phyloP scores from a whole-genome alignment of 2,329 filamentous ascomycete species.

The Xylariaceae sp. region DNA sequence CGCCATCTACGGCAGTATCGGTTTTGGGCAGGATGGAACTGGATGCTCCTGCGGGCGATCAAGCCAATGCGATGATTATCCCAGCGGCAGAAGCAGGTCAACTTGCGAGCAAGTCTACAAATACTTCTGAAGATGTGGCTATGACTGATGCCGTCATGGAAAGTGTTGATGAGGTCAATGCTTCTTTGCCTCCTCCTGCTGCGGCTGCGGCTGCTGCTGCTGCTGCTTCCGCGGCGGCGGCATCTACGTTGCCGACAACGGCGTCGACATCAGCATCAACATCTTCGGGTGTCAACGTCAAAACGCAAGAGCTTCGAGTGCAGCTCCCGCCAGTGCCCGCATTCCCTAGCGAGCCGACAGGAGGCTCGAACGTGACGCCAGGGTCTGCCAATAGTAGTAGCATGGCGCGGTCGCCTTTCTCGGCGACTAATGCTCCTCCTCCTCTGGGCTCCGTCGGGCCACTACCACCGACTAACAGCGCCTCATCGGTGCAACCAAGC shows the following conservation, averaged over 20 bases:
- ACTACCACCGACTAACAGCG: slow-evolving; percentile 30
- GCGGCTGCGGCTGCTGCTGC: slow-evolving; percentile 27
- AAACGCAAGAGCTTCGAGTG: slow-evolving; percentile 37
- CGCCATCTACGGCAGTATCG: slow-evolving; percentile 28
- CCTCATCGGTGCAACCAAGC: slow-evolving; percentile 46
- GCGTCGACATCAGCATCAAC: slow-evolving; percentile 1
- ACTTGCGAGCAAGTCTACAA: not conserved
- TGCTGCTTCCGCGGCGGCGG: not conserved
- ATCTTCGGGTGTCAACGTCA: slow-evolving; percentile 17
- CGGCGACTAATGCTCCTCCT: slow-evolving; percentile 34
- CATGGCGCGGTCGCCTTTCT: slow-evolving; percentile 47
- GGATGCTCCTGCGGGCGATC: slow-evolving; percentile 34
- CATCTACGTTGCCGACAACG: not conserved
- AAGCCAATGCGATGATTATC: slow-evolving; percentile 13
- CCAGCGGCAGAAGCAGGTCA: slow-evolving; percentile 11
- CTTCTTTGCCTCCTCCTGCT: slow-evolving; percentile 12
- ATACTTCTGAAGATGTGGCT: slow-evolving; percentile 14
- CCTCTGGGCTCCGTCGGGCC: slow-evolving; percentile 25
- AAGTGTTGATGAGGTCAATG: no score
- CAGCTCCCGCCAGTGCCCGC: slow-evolving; percentile 53
- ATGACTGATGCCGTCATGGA: slow-evolving; percentile 32
- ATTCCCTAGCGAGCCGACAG: slow-evolving; percentile 40
- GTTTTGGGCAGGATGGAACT: slow-evolving; percentile 38
- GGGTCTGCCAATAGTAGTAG: slow-evolving; percentile 41
- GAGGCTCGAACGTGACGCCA: slow-evolving; percentile 41